These are phyloP conservation scores for Terana coerulea DNA, from an alignment of 768 basidiomycete species.

Conservation along the genomic window DNA sequence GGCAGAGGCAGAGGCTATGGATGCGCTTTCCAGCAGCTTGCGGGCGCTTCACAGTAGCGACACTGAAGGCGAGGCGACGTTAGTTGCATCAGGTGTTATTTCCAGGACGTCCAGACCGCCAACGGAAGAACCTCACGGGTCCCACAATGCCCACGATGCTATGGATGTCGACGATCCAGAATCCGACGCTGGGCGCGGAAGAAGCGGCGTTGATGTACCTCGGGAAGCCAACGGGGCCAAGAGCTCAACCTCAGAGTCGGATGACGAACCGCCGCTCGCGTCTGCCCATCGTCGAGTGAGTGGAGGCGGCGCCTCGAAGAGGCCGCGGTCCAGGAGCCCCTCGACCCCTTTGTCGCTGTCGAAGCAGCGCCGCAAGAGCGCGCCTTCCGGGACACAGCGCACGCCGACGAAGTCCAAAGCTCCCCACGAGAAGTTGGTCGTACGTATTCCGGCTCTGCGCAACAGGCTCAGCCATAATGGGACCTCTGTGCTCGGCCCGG, in stretches of 20 bases:
- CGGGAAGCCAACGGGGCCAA: too few relatives aligned
- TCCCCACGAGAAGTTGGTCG: too few relatives aligned
- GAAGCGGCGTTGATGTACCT: too few relatives aligned
- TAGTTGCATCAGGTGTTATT: too few relatives aligned
- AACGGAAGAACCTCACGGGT: too few relatives aligned
- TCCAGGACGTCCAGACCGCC: too few relatives aligned
- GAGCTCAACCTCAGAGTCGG: not conserved
- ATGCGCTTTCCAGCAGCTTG: too few relatives aligned
- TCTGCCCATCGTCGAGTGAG: not conserved
- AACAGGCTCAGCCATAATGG: not conserved
- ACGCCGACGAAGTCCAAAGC: not conserved
- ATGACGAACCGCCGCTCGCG: not conserved
- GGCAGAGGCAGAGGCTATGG: too few relatives aligned
- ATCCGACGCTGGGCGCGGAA: too few relatives aligned
- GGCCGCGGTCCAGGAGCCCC: not conserved
- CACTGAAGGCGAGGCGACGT: too few relatives aligned
- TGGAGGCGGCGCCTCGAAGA: not conserved
- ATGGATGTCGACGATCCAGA: not conserved
- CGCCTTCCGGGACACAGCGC: too few relatives aligned
- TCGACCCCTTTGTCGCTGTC: not conserved
- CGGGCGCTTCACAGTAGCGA: too few relatives aligned
- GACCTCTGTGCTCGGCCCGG: not conserved
- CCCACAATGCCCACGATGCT: not conserved
- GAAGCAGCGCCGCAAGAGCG: conserved; percentile 1
- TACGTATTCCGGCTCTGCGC: not conserved